phyloP scores from a whole-genome alignment of 257 asterid species.

The Plantago elongata region DNA sequence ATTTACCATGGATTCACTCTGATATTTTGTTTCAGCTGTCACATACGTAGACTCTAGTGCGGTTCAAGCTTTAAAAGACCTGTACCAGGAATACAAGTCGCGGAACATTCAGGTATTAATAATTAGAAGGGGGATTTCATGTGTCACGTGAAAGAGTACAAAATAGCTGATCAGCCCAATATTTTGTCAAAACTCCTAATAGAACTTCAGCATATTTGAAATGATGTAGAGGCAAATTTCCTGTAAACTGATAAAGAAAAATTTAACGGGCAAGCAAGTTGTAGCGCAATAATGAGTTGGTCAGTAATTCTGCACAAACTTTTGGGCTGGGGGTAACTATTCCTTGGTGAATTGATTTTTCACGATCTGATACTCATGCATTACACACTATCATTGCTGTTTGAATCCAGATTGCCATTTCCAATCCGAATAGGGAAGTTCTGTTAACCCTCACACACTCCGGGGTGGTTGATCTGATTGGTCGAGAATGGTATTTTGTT shows the following conservation, averaged over 20 bases:
- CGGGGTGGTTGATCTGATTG: slow-evolving; percentile 70
- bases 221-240: too few species aligned
- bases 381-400: not conserved
- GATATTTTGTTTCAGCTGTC: slow-evolving; percentile 54
- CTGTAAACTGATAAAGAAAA: too few species aligned
- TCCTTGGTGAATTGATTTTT: not conserved
- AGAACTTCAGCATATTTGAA: too few species aligned
- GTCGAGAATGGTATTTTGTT: slow-evolving; percentile 88
- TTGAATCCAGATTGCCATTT: slow-evolving; percentile 66
- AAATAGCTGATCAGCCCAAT: not conserved
- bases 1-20: slow-evolving; percentile 1
- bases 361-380: not conserved
- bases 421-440: slow-evolving; percentile 85
- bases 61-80: slow-evolving; percentile 83
- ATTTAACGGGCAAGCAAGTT: not conserved
- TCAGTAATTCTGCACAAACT: not conserved
- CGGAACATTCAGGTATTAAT: slow-evolving; percentile 75
- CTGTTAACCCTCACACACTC: slow-evolving; percentile 62
- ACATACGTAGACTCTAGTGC: slow-evolving; percentile 96
- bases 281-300: not conserved
- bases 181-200: not conserved
- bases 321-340: not conserved
- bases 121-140: not conserved
- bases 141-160: not conserved
- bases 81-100: slow-evolving; percentile 76